Evolutionary conservation across 2,329 filamentous ascomycete species (phyloP).

Genomic region (Epichloe gansuensis): DNA sequence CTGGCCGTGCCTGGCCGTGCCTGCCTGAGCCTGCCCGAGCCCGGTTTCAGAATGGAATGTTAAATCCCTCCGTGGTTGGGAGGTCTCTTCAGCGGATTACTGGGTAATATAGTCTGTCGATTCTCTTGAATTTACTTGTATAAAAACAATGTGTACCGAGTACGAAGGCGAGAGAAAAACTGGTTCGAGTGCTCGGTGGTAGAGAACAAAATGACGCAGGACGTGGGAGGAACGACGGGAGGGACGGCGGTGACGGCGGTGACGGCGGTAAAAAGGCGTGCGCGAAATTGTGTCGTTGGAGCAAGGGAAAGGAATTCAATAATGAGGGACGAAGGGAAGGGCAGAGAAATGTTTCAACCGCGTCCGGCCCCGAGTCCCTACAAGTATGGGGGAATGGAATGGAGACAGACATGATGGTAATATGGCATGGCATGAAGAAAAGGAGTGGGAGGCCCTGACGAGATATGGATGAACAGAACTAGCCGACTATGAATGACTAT

Average conservation of each 20-base stretch:
- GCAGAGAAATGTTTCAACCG: conserved; percentile 6
- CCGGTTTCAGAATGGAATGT: background rate
- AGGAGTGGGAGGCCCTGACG: conserved; percentile 3
- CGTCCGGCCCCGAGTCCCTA: background rate
- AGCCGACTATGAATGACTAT: background rate
- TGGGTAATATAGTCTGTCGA: background rate
- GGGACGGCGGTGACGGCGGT: background rate
- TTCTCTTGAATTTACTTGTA: background rate
- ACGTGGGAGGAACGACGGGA: background rate
- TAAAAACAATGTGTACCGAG: background rate
- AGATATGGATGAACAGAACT: conserved; percentile 5
- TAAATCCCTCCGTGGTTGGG: no score
- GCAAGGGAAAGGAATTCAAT: conserved; percentile 11
- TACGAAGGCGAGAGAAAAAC: background rate
- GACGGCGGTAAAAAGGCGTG: background rate
- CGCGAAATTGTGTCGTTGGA: conserved; percentile 2
- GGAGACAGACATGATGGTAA: background rate
- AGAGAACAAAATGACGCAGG: conserved; percentile 2
- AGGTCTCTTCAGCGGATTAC: background rate
- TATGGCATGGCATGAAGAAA: background rate
- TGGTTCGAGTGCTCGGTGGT: no score
- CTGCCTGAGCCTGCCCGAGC: background rate
- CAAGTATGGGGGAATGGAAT: conserved; percentile 1
- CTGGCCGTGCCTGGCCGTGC: no score
- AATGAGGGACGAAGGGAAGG: conserved; percentile 3